phyloP scores from a whole-genome alignment of 2,329 filamentous ascomycete species.

The Scytalidium sp. region DNA sequence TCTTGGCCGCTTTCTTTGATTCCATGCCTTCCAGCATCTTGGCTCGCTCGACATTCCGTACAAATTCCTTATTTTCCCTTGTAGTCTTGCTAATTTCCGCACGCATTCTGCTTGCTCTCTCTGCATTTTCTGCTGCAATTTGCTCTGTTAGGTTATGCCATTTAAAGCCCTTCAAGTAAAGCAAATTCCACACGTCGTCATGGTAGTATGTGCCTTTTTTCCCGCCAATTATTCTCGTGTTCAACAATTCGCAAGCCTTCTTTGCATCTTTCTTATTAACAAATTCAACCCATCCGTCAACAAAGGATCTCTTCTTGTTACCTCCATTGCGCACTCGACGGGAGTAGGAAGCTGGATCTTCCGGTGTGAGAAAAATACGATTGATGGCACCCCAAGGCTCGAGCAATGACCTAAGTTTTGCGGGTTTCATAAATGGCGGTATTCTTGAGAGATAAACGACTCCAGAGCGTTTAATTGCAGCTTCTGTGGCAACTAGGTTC shows the following conservation, averaged over 20 bases:
- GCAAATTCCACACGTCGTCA: constrained; percentile 82
- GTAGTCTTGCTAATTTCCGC: constrained; percentile 74
- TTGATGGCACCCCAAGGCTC: constrained; percentile 73
- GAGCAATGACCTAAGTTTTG: constrained; percentile 72
- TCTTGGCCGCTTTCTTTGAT: constrained; percentile 51
- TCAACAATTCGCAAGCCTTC: constrained; percentile 70
- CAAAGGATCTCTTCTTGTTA: constrained; percentile 80
- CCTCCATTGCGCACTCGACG: constrained; percentile 69
- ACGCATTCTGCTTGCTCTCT: constrained; percentile 70
- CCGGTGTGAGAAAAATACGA: constrained; percentile 75
- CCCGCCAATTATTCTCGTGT: constrained; percentile 74
- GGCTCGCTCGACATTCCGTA: constrained; percentile 73
- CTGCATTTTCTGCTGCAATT: constrained; percentile 78
- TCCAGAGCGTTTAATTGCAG: constrained; percentile 68
- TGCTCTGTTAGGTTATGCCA: constrained; percentile 74
- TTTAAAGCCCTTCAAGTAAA: constrained; percentile 81
- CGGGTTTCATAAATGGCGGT: constrained; percentile 85
- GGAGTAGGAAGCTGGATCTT: constrained; percentile 64
- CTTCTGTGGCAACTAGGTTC: constrained; percentile 63
- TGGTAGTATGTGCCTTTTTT: constrained; percentile 83
- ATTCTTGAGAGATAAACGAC: constrained; percentile 82
- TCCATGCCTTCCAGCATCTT: constrained; percentile 78
- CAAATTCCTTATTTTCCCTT: constrained; percentile 78
- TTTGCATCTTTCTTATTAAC: constrained; percentile 73
- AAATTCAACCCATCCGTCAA: constrained; percentile 87